Evolutionary conservation across 257 asterid genomes (phyloP).

Genomic region (Solanum gandarillasii): DNA sequence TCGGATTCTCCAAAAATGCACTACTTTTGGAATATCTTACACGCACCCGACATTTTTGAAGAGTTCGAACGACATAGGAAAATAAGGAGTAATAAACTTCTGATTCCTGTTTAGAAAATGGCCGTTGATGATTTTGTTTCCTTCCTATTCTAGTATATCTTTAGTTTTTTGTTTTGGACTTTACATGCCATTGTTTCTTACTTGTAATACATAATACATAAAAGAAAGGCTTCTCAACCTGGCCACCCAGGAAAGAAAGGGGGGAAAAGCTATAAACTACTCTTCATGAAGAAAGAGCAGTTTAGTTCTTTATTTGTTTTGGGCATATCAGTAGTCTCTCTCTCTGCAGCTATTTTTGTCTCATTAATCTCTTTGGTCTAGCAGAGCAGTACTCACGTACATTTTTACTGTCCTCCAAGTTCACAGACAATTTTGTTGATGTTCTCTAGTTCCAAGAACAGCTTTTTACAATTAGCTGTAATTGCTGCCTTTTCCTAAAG

Average conservation of each 20-base stretch:
- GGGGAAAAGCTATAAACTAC: neutral
- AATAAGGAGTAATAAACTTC: neutral
- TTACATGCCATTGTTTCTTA: neutral
- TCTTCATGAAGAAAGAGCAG: neutral
- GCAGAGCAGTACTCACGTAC: neutral
- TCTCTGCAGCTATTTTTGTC: neutral
- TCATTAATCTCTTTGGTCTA: neutral
- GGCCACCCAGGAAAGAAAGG: neutral
- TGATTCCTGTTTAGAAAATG: neutral
- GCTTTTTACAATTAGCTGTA: neutral
- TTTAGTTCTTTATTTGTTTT: neutral
- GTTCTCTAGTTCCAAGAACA: neutral
- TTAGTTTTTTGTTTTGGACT: neutral
- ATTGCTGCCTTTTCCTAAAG: neutral
- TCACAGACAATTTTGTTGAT: neutral
- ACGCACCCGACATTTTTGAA: neutral
- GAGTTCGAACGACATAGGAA: neutral
- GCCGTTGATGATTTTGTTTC: neutral
- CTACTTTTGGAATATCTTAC: neutral
- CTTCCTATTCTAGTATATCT: neutral
- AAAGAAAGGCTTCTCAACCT: neutral
- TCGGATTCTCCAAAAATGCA: neutral
- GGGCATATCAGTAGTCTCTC: neutral
- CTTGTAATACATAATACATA: neutral
- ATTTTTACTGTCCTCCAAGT: neutral